Base-by-base conservation (phyloP, 176 grass and related monocot species). In the Secale cereale region DNA sequence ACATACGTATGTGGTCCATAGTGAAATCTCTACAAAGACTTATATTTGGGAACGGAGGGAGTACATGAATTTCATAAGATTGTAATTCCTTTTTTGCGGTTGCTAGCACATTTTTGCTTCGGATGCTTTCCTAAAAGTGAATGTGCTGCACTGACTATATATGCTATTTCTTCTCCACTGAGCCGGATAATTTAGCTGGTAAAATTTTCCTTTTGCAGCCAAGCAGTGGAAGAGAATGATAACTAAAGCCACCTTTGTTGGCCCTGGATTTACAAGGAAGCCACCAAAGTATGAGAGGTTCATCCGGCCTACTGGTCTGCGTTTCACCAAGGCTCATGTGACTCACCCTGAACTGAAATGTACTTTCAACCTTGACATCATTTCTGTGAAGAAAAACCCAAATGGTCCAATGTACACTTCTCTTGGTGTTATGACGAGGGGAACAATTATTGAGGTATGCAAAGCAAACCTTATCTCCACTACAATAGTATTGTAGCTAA, bases 191-290 rank as follows among this genome's bases (percentile, higher is more conserved):
- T 19, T 45, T 77, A 25, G 5, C 23, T 81, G 45, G 63, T 80
- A 68, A 67, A 56, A 23, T 74, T 33, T 83, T 57, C 27, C 56
- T 78, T 71, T 10, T 86, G 43, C 88, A 97, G 92, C 92, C 62
- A 97, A 97, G 65, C 95, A 97, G 70, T 97, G 95, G 95, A 97
- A 97, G 84, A 91, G 92, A 92, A 94, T 97, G 92, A 92, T 97
- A 45, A 97, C 92, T 6, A 97, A 97, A 59, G 95, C 87, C 48
- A 94, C 95, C 23, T 97, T 97, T 71, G 92, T 97, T 32, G 95
- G 95, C 20, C 78, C 88, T 87, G 86, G 90, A n/a, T 97, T 97
- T 78, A 97, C 95, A 63, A 97, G 95, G 86, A 94, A 97, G 65
- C 95, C 95, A 46, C 92, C 88, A 35, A 97, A 97, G 57, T 97